Percentiles rank a stretch among this genome's conserved stretches.
These are phyloP conservation scores for Chaetomium sp. DNA, from an alignment of 2,329 filamentous ascomycete genomes.

Conservation along the genomic window DNA sequence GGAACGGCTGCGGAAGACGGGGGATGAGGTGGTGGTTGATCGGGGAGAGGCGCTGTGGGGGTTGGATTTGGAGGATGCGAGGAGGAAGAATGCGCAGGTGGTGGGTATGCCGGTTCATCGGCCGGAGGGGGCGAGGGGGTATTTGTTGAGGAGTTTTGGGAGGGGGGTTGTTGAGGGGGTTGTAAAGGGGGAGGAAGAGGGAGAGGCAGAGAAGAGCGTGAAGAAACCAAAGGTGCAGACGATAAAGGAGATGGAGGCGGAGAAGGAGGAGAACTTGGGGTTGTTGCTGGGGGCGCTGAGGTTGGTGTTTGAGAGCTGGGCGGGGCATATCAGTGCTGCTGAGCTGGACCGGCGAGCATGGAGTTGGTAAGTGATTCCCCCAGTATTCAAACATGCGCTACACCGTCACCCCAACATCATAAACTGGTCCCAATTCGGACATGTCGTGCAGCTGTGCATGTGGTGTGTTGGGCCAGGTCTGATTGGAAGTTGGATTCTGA, in stretches of 20 bases:
- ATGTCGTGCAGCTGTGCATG: background rate
- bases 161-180: conserved; percentile 30
- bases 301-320: conserved; percentile 69
- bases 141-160: conserved; percentile 55
- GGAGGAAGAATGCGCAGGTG: conserved; percentile 29
- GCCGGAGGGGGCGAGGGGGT: conserved; percentile 60
- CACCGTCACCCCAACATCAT: too few relatives aligned
- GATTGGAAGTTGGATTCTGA: too few relatives aligned
- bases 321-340: conserved; percentile 48
- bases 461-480: background rate
- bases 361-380: conserved; percentile 50
- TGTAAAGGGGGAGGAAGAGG: conserved; percentile 13
- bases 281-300: conserved; percentile 65
- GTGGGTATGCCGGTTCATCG: conserved; percentile 65
- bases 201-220: conserved; percentile 11
- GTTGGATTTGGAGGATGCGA: conserved; percentile 48
- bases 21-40: conserved; percentile 32
- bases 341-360: conserved; percentile 74
- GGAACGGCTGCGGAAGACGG: conserved; percentile 40
- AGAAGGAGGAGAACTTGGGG: conserved; percentile 64
- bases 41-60: conserved; percentile 55
- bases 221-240: conserved; percentile 40
- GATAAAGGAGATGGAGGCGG: conserved; percentile 43
- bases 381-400: background rate
- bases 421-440: too few relatives aligned